Percentiles rank a stretch among this genome's conserved stretches.
Evolutionary conservation across 495 filamentous ascomycete species (phyloP).

Genomic region (Tetracladium marchalianum): DNA sequence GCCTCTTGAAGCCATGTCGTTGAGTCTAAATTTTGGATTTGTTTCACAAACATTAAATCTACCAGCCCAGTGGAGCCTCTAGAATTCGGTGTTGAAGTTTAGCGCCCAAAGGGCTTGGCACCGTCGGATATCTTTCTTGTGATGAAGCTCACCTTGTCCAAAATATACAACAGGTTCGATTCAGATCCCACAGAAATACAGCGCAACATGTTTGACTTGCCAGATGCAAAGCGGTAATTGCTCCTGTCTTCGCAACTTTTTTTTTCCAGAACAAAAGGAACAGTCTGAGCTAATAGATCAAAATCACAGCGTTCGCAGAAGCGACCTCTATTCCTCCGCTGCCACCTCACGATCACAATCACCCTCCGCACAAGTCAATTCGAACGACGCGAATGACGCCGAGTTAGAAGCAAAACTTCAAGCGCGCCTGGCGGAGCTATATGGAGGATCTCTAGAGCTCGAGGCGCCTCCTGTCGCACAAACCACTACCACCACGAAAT

Average conservation of each 20-base stretch:
- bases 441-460: neutral
- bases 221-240: slow-evolving; percentile 41
- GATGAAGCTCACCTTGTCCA: no score
- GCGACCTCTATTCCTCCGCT: slow-evolving; percentile 34
- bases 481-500: no score
- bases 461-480: no score
- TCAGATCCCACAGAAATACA: neutral
- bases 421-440: slow-evolving; percentile 29
- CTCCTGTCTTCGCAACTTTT: neutral
- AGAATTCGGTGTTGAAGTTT: no score
- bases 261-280: neutral
- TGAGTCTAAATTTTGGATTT: no score
- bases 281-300: slow-evolving; percentile 8
- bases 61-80: no score
- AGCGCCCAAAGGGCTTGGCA: no score
- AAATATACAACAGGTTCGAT: no score
- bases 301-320: slow-evolving; percentile 35
- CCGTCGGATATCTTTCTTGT: no score
- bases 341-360: slow-evolving; percentile 18
- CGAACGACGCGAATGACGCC: slow-evolving; percentile 11
- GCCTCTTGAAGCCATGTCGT: no score
- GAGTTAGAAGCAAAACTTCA: slow-evolving; percentile 29
- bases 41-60: no score
- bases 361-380: slow-evolving; percentile 5
- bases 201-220: slow-evolving; percentile 39